Percentiles rank a stretch among this genome's conserved stretches.
Evolutionary conservation across 371 early-diverging fungal species (phyloP).

Genomic region (Catenaria anguillulae): DNA sequence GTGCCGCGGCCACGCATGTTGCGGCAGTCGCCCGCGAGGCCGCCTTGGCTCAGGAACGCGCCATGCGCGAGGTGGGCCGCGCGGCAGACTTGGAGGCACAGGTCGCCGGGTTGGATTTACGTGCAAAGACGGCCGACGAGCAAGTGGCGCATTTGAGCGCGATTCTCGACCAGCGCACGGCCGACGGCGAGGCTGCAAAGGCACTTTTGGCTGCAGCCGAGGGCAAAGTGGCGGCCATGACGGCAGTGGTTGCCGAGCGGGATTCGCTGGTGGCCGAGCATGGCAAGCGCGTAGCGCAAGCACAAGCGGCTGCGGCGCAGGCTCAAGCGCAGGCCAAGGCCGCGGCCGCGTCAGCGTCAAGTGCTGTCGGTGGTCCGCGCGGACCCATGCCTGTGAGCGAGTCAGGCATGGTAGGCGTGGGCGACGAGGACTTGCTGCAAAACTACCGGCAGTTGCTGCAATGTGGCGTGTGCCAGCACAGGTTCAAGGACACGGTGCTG

Average conservation of each 20-base stretch:
- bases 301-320: too few species aligned
- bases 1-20: neutral
- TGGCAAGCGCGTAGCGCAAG: neutral
- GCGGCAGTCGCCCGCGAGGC: neutral
- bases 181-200: neutral
- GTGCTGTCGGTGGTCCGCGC: too few species aligned
- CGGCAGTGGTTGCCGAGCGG: neutral
- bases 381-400: too few species aligned
- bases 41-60: neutral
- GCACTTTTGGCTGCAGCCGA: neutral
- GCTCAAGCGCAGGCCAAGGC: neutral
- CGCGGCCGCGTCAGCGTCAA: neutral
- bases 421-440: neutral
- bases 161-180: neutral
- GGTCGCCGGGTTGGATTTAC: too few species aligned
- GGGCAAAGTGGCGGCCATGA: neutral
- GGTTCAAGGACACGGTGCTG: constrained; percentile 73
- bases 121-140: neutral
- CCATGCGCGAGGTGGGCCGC: neutral
- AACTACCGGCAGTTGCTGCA: constrained; percentile 53
- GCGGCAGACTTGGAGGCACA: neutral
- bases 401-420: too few species aligned
- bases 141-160: neutral
- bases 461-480: constrained; percentile 69
- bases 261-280: neutral